These are phyloP conservation scores for Akanthomyces dipterigenus DNA, from an alignment of 2,329 filamentous ascomycete species.

Conservation along the genomic window DNA sequence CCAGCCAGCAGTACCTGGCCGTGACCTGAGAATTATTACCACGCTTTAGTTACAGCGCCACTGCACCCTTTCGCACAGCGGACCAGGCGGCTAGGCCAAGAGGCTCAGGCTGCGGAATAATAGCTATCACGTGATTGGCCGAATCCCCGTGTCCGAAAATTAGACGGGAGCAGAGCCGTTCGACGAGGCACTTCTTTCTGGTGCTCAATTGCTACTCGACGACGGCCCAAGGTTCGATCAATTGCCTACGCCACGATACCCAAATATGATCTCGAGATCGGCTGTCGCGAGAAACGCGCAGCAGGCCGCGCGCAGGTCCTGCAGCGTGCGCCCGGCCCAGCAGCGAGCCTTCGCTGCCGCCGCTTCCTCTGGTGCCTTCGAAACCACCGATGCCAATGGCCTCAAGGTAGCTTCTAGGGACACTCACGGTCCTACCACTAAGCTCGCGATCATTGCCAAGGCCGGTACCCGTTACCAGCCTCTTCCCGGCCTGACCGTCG, in stretches of 20 bases:
- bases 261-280: constrained; percentile 58
- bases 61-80: background rate
- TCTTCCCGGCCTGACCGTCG: constrained; percentile 81
- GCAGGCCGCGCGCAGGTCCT: constrained; percentile 49
- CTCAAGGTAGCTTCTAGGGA: constrained; percentile 92
- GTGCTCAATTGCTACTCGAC: constrained; percentile 31
- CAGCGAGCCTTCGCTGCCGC: constrained; percentile 53
- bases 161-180: constrained; percentile 34
- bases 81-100: background rate
- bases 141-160: constrained; percentile 33
- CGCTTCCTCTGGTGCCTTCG: constrained; percentile 68
- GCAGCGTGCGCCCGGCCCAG: constrained; percentile 48
- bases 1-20: background rate
- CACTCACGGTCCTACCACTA: constrained; percentile 79
- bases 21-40: constrained; percentile 2
- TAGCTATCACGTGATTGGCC: constrained; percentile 32
- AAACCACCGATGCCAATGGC: constrained; percentile 77
- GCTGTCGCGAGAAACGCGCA: constrained; percentile 52
- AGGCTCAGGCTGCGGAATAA: constrained; percentile 5
- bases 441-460: constrained; percentile 86
- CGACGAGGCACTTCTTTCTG: constrained; percentile 36
- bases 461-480: constrained; percentile 91
- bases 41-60: background rate
- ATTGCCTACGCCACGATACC: constrained; percentile 50
- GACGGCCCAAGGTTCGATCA: constrained; percentile 39